Evolutionary conservation across 192 early-diverging fungal species (phyloP).

Genomic region (Backusella sp.): DNA sequence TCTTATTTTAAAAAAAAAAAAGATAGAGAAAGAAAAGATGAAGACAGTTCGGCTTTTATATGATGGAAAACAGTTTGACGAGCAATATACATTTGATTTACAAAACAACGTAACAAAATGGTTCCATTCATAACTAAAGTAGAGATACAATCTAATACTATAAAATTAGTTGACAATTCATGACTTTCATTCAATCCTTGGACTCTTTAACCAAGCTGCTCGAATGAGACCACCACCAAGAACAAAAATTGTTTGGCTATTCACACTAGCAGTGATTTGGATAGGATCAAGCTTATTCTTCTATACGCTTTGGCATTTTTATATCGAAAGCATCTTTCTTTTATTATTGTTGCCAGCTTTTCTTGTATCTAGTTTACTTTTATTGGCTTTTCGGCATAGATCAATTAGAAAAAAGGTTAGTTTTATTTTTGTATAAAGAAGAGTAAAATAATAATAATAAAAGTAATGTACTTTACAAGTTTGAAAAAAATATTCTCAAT

Average conservation of each 20-base stretch:
- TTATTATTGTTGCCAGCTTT: not conserved
- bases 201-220: slow-evolving; percentile 7
- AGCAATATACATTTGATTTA: slow-evolving; percentile 16
- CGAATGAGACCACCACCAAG: not conserved
- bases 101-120: slow-evolving; percentile 7
- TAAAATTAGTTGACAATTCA: not conserved
- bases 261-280: not conserved
- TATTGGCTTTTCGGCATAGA: not conserved
- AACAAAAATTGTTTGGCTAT: not conserved
- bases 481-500: slow-evolving; percentile 26
- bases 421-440: not conserved
- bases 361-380: not conserved
- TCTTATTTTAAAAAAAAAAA: not conserved
- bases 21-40: not conserved
- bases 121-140: not conserved
- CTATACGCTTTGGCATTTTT: not conserved
- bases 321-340: not conserved
- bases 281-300: not conserved
- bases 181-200: slow-evolving; percentile 7
- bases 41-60: slow-evolving; percentile 3
- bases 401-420: not conserved
- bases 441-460: not conserved
- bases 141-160: not conserved
- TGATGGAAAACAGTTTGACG: slow-evolving; percentile 6
- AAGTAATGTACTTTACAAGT: slow-evolving; percentile 6